A percentile compares a stretch with the other conserved stretches of the same genome.
Evolutionary conservation across 1,139 yeast genomes (phyloP).

Genomic region (Blastobotrys raffinosifermentans): DNA sequence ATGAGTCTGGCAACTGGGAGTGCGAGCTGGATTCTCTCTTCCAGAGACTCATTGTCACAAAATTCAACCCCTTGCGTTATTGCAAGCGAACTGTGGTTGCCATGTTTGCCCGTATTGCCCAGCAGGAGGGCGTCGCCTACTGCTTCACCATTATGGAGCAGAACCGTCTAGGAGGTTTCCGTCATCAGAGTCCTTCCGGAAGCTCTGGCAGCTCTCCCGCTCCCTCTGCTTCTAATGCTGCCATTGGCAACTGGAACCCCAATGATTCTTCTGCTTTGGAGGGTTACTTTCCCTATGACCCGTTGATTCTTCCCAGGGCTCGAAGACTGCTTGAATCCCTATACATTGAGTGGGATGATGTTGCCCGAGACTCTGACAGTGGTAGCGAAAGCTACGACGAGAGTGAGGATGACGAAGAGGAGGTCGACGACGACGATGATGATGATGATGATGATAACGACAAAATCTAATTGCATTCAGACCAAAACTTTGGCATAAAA

Average conservation of each 20-base stretch:
- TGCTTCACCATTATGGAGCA: constrained; percentile 91
- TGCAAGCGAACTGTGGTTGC: constrained; percentile 91
- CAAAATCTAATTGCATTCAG: neutral
- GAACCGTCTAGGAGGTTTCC: constrained; percentile 61
- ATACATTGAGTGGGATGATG: constrained; percentile 82
- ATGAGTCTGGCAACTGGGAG: constrained; percentile 53
- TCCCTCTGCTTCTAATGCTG: constrained; percentile 11
- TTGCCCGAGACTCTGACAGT: constrained; percentile 56
- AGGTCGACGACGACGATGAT: constrained; percentile 14
- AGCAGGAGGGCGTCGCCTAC: constrained; percentile 83
- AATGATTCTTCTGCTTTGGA: constrained; percentile 85
- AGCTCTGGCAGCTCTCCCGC: constrained; percentile 9
- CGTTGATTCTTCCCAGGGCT: constrained; percentile 64
- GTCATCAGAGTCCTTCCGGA: constrained; percentile 12
- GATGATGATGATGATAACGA: constrained; percentile 10
- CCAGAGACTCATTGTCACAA: constrained; percentile 78
- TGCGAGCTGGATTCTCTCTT: constrained; percentile 78
- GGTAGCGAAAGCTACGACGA: constrained; percentile 34
- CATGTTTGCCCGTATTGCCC: constrained; percentile 90
- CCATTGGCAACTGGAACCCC: constrained; percentile 34
- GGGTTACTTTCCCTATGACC: constrained; percentile 95
- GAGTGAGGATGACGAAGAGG: constrained; percentile 15
- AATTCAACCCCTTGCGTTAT: constrained; percentile 87
- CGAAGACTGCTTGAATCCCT: constrained; percentile 48
- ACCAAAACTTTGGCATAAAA: neutral